A percentile compares a stretch with the other conserved stretches of the same genome.
These are phyloP conservation scores for Clavispora phyllophila DNA, from an alignment of 805 yeast species.

Conservation along the genomic window DNA sequence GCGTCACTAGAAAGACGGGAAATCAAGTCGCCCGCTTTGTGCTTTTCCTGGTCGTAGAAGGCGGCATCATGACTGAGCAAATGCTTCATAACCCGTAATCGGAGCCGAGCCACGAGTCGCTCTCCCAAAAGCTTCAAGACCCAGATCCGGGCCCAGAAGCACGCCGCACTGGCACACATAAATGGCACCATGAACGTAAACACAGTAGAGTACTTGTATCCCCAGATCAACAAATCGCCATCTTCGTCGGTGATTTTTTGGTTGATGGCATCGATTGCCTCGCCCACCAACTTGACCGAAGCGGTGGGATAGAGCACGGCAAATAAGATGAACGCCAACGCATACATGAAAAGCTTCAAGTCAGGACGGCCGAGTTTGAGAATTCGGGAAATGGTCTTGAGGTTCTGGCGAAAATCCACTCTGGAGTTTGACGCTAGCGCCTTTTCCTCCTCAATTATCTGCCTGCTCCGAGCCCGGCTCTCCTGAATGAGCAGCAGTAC, in stretches of 20 bases:
- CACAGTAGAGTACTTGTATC: conserved; percentile 38
- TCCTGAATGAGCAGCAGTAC: conserved; percentile 8
- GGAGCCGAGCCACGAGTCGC: conserved; percentile 38
- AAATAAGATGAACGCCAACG: conserved; percentile 37
- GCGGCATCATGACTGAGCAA: conserved; percentile 38
- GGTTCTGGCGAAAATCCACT: conserved; percentile 28
- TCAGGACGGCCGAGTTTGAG: conserved; percentile 37
- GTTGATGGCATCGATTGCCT: conserved; percentile 40
- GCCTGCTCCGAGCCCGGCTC: conserved; percentile 4
- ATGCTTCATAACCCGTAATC: conserved; percentile 38
- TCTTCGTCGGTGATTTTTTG: conserved; percentile 29
- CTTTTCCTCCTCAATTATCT: conserved; percentile 25
- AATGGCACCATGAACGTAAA: conserved; percentile 41
- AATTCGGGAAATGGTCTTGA: conserved; percentile 34
- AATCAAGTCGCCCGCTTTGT: conserved; percentile 43
- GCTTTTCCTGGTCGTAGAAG: conserved; percentile 39
- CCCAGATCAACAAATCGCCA: conserved; percentile 40
- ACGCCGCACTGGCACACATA: conserved; percentile 37
- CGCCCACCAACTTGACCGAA: conserved; percentile 39
- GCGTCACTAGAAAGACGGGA: conserved; percentile 43
- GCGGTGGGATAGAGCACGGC: conserved; percentile 43
- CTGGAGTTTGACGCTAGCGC: conserved; percentile 18
- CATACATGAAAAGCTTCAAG: conserved; percentile 30
- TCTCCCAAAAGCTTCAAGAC: conserved; percentile 36
- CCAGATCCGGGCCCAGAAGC: conserved; percentile 47